Evolutionary conservation across 768 basidiomycete genomes (phyloP).

Genomic region (Lyophyllum decastes): DNA sequence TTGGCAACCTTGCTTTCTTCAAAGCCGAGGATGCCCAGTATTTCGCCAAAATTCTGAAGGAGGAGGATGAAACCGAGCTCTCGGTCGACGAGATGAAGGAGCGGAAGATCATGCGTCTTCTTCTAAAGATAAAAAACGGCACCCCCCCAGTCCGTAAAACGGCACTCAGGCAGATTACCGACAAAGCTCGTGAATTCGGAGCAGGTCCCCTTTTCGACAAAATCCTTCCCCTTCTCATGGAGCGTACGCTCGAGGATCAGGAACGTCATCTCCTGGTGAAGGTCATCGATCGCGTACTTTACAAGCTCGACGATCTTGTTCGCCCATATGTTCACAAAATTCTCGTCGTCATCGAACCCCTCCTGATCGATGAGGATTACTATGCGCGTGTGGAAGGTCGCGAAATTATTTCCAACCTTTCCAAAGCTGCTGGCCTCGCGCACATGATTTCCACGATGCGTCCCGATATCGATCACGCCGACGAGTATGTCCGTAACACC

Average conservation of each 20-base stretch:
- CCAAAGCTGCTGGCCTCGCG: constrained; percentile 97
- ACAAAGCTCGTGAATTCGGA: constrained; percentile 98
- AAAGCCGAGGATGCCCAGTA: constrained; percentile 98
- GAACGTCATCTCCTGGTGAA: constrained; percentile 98
- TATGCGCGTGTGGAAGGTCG: constrained; percentile 97
- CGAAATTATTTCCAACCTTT: constrained; percentile 98
- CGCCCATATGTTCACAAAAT: constrained; percentile 99
- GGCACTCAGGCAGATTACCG: constrained; percentile 96
- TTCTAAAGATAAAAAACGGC: constrained; percentile 99
- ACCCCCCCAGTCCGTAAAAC: constrained; percentile 98
- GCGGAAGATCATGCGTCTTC: constrained; percentile 96
- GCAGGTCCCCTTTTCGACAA: constrained; percentile 99
- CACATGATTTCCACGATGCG: constrained; percentile 99
- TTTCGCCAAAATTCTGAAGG: constrained; percentile 93
- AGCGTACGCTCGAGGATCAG: constrained; percentile 95
- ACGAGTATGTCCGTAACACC: constrained; percentile 99
- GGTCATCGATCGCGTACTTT: constrained; percentile 97
- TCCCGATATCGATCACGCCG: constrained; percentile 98
- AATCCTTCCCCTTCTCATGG: constrained; percentile 97
- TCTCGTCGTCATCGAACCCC: constrained; percentile 97
- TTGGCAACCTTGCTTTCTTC: constrained; percentile 96
- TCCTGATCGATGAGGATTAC: constrained; percentile 98
- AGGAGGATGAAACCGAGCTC: constrained; percentile 92
- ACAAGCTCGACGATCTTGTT: constrained; percentile 98
- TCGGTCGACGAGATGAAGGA: constrained; percentile 99